Percentiles rank a stretch among this genome's conserved stretches.
phyloP scores from a whole-genome alignment of 202 grass and related monocot species.

The Hordeum pubiflorum region DNA sequence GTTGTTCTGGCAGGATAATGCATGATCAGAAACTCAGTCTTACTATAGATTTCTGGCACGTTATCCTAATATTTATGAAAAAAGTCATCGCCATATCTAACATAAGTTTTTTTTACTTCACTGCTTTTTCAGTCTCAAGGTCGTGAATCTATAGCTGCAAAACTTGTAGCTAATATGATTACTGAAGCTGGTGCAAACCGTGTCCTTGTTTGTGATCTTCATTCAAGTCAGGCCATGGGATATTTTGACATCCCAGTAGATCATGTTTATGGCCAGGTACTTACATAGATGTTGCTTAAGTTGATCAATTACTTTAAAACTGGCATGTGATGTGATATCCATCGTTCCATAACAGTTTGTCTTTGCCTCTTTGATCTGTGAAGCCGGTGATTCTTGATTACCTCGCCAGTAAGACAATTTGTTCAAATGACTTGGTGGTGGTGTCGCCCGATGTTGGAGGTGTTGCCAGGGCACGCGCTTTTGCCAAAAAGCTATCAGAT shows the following conservation, averaged over 20 bases:
- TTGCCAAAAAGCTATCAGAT: constrained; percentile 96
- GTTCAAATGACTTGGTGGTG: constrained; percentile 85
- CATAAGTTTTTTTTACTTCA: background rate
- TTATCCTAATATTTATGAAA: background rate
- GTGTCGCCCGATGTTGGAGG: constrained; percentile 97
- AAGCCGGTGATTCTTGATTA: constrained; percentile 99
- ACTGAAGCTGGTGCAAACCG: constrained; percentile 97
- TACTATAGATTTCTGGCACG: background rate
- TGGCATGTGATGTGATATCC: background rate
- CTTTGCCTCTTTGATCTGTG: constrained; percentile 19
- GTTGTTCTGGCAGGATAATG: background rate
- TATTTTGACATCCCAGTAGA: constrained; percentile 98
- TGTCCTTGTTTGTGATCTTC: constrained; percentile 92
- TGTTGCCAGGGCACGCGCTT: constrained; percentile 90
- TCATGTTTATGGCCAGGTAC: constrained; percentile 98
- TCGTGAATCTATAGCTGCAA: constrained; percentile 95
- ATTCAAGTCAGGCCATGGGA: constrained; percentile 98
- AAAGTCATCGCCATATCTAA: background rate
- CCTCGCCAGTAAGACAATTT: constrained; percentile 89
- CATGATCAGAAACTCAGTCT: background rate
- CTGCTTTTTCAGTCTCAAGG: constrained; percentile 74
- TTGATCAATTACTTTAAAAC: background rate
- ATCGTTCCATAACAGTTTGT: background rate
- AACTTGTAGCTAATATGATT: constrained; percentile 99
- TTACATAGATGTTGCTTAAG: constrained; percentile 20